Base-by-base conservation (phyloP, 768 basidiomycete genomes). In the Lentinula detonsa region DNA sequence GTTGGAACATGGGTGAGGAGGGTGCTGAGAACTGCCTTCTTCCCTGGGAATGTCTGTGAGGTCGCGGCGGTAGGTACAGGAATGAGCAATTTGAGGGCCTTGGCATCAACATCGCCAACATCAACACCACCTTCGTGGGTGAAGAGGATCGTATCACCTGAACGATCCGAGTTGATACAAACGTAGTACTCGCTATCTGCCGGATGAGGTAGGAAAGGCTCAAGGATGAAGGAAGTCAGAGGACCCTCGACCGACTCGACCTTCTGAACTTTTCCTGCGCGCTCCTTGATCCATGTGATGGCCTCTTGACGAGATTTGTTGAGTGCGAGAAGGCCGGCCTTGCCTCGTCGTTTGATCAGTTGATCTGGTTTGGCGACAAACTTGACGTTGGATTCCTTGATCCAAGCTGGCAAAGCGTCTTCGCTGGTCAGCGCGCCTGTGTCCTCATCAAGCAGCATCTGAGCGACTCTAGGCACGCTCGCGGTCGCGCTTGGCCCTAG, bases 101-200 rank as follows among this genome's bases (percentile, higher is more conserved):
- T 98, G 66, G 94, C 89, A 68, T 99, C 95, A 71, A 98, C 97
- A 75, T 99, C 95, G 64, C 97, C 97, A 65, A 98, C 88, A 68
- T 99, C 97, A 55, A 99, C 94, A 81, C 97, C 97, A 65, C 97
- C 97, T 71, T 98, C 95, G 74, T 97, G 95, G 35, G 95, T 97
- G 85, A 98, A 99, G 72, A 98, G 91, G 73, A 99, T 98, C 55
- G 87, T 83, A 71, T 99, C 97, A 60, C 92, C 94, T 70, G 96
- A 90, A 64, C 97, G 92, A 28, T 84, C 87, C 15, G 96, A 98
- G 76, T 87, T 98, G 76, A 99, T 91, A 78, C 96, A 98, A 71
- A 99, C 91, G 74, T 98, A 99, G 79, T 93, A 98, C 74, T 98
- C 97, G 62, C 94, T 90, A 71, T 94, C 82, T 57, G 92, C 85